phyloP scores from a whole-genome alignment of 169 alveolate species.

The Plasmodium inui region DNA sequence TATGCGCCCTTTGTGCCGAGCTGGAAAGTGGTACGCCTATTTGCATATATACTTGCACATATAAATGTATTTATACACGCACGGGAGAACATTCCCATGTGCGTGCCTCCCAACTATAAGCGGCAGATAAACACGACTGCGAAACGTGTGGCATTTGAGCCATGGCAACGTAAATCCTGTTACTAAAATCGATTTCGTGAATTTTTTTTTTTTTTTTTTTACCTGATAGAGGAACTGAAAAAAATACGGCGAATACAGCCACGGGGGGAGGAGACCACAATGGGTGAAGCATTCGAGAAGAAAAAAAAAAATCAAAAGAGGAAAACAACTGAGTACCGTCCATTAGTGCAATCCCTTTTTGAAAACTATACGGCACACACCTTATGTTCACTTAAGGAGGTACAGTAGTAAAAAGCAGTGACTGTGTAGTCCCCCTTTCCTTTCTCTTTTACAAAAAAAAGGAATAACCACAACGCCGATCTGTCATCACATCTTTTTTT shows the following conservation, averaged over 20 bases:
- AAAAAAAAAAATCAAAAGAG: neutral
- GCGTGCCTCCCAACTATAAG: neutral
- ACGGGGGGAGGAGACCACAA: neutral
- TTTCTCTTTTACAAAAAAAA: neutral
- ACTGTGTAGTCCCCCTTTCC: neutral
- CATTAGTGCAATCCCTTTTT: neutral
- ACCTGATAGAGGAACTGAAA: neutral
- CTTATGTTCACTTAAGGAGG: neutral
- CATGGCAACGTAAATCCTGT: neutral
- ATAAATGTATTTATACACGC: neutral
- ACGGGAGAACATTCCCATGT: neutral
- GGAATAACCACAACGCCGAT: neutral
- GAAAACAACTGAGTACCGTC: neutral
- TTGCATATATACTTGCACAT: neutral
- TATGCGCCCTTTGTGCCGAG: neutral
- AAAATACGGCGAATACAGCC: neutral
- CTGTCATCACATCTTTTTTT: neutral
- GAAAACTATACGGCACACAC: neutral
- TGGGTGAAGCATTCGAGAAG: neutral
- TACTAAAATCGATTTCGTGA: neutral
- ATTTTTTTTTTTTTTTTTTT: neutral
- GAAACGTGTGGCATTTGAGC: neutral
- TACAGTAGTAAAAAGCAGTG: neutral
- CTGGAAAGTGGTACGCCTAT: neutral
- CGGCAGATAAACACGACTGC: neutral